Evolutionary conservation across 176 grass and related monocot species (phyloP), one percentile per base, ranked within the genome.

Genomic region (Rhynchospora breviuscula): DNA sequence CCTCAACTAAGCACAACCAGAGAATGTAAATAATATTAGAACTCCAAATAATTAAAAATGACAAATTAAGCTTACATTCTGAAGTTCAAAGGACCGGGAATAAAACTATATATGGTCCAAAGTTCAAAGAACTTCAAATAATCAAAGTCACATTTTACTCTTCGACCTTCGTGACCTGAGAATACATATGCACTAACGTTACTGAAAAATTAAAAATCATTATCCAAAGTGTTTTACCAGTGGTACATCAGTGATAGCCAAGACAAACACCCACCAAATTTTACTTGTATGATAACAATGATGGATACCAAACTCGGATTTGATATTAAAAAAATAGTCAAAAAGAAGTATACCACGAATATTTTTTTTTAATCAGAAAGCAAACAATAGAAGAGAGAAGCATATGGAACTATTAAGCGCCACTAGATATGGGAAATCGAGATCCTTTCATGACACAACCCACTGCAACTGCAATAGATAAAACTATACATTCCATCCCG

Each of bases 351-450:
- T 93, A 98, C 96, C 96, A 95, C 95, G 84, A 98, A 95, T 56
- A 95, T 83, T 29, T 29, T 84, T 95, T 98, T 25, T 89, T 95
- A 60, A 94, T 82, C 22, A 85, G 19, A 82, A 98, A 98, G 85
- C 96, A 98, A 26, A 98, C 87, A 59, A 95, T 83, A 63, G 96
- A 95, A 44, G 96, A 98, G 86, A 98, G 86, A 98, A 98, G 13
- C 96, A 98, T 98, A 87, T 98, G 96, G 7, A 98, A 70, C 81
- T 95, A 89, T 72, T 98, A n/a, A 98, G 90, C 45, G 93, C 96
- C 77, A 98, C 96, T 43, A 93, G 96, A 95, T 98, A 98, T 62
- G 96, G 96, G 63, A 98, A 98, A 65, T 95, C 93, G 87, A 95
- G 95, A 51, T 98, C 87, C 62, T 95, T 95, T 10, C 93, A 98